Evolutionary conservation across 2,329 filamentous ascomycete genomes (phyloP), one percentile per base, ranked within the genome.

Genomic region (Monilinia fructicola): DNA sequence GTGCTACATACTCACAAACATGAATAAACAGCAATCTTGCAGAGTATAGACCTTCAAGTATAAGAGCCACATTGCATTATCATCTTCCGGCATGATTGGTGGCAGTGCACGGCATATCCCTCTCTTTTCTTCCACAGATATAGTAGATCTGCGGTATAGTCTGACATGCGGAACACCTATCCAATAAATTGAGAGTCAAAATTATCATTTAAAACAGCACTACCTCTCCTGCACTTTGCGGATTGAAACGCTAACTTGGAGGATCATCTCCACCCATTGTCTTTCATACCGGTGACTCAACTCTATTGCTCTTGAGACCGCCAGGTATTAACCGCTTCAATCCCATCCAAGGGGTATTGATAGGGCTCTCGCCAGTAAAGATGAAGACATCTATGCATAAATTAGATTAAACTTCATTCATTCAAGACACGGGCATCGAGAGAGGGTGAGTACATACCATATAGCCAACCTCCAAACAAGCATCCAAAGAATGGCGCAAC

Each of bases 401-500:
- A 5, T 35, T 23, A 5, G 3, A 23, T 67, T 16, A 66, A 42
- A 18, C 3, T 7, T 21, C 7, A 48, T 35, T 1, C 16, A 14
- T 26, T 4, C 16, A 61, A 50, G 7, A 18, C 14, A 50, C 16
- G 10, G 44, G 9, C 21, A 44, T 31, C 4, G 28, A 3, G n/a
- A 35, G n/a, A 21, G 3, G 16, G 4, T n/a, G n/a, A 50, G 18
- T 26, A 55, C 38, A 46, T 66, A 62, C 65, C 88, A 74, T 91
- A 90, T 26, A 91, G 71, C 76, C 86, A 87, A 1, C 85, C 89
- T 4, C 89, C 89, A 69, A 89, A 85, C 0, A 81, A 74, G 70
- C 82, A 85, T 6, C 89, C 90, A 21, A 85, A 76, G 74, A 92
- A 91, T 0, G 90, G 89, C 1, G 88, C 83, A 5, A 92, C 85